phyloP scores from a whole-genome alignment of 2,329 filamentous ascomycete species.

The Colletotrichum graminicola region DNA sequence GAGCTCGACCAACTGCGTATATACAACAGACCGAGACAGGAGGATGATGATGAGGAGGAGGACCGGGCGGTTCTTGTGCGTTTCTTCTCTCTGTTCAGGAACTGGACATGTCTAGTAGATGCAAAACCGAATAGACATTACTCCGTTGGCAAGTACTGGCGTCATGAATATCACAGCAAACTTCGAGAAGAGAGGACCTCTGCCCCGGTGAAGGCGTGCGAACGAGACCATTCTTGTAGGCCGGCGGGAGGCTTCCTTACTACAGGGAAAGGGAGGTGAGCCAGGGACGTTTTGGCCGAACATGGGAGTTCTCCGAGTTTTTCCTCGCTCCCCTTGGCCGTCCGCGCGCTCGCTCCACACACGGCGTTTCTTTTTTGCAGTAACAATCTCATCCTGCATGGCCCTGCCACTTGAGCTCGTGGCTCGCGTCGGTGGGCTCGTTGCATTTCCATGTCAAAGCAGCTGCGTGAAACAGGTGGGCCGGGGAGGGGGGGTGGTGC shows the following conservation, averaged over 20 bases:
- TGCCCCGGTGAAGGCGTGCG: conserved; percentile 28
- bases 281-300: background rate
- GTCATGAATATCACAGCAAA: conserved; percentile 33
- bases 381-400: conserved; percentile 25
- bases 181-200: conserved; percentile 24
- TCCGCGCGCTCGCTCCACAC: conserved; percentile 21
- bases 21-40: background rate
- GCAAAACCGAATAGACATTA: conserved; percentile 35
- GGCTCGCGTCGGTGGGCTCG: conserved; percentile 18
- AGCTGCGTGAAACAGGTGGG: conserved; percentile 41
- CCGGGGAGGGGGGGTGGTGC: conserved; percentile 5
- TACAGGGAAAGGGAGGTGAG: background rate
- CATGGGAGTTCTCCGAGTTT: conserved; percentile 1
- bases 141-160: conserved; percentile 29
- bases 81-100: conserved; percentile 18
- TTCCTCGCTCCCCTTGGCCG: background rate
- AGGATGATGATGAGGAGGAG: background rate
- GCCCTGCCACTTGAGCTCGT: conserved; percentile 10
- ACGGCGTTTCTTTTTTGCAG: conserved; percentile 14
- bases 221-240: conserved; percentile 34
- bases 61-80: background rate
- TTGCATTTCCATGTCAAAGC: conserved; percentile 40
- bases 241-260: background rate
- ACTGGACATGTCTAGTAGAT: conserved; percentile 28
- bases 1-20: background rate